Base-by-base conservation (phyloP, 1,284 basidiomycete species). In the Marasmius sp. region DNA sequence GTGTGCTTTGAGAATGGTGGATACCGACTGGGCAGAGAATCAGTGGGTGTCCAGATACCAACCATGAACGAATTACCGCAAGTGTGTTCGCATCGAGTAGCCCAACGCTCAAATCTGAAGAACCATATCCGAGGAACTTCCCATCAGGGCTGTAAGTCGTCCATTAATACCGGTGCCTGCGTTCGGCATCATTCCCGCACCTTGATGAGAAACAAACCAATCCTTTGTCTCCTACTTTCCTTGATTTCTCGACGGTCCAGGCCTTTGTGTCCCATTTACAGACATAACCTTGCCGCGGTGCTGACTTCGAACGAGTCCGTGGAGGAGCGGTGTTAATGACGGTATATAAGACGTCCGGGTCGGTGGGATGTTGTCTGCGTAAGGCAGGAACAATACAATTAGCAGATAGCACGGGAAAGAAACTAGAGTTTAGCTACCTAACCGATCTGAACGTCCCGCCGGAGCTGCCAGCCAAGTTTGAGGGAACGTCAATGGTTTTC, bases 1-100 rank as follows among this genome's bases (percentile, higher is more conserved):
- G 75, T 99, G 97, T 0, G 96, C 93, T 73, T 94, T 93, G 54
- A 98, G 81, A 63, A 99, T 96, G 38, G 89, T 89, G 38, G 94
- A 77, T 9, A 96, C 75, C 0, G 95, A 94, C 94, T 97, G 61
- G 50, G 62, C 59, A 39, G 50, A 9, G 58, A 39, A 22, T 18
- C 39, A 12, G 16, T 37, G 11, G 7, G 16, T 52, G 34, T 20
- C 45, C 37, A 58, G 57, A 45, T 12, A 22, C 36, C 41, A 22
- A 20, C n/a, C 22, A 11, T 48, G 18, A 36, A 45, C 53, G 14
- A 79, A 90, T 72, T 73, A 97, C 95, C 53, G 85, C 83, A 39
- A 98, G 76, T 1, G 88, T 94, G 60, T 79, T 80, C 3, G 94
- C 83, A 72, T 98, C 95, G 47, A 98, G 74, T 57, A 98, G 81